Evolutionary conservation across 2,329 filamentous ascomycete genomes (phyloP), one percentile per base, ranked within the genome.

Genomic region (Epichloe festucae): DNA sequence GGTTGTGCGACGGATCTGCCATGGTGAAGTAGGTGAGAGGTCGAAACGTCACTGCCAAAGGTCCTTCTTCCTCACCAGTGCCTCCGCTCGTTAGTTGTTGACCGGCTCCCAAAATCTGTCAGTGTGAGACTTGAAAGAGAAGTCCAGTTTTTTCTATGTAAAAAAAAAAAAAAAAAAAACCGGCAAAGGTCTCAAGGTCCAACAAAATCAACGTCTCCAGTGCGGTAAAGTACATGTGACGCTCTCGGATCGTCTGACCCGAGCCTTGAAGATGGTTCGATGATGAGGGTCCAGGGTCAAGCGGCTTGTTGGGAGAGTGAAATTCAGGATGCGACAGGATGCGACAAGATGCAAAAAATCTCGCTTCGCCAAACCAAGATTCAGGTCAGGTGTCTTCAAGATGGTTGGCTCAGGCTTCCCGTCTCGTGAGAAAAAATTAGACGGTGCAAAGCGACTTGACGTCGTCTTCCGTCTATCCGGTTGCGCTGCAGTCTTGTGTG

Each of bases 1-100:
- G 67, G 63, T 73, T 78, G 68, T 82, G 78, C 60, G 75, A 63
- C 53, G 62, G 58, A 48, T 77, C 72, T 60, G 77, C 71, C 78
- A 82, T 82, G 62, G 63, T 59, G 62, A 53, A 35, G 27, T 45
- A 17, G 36, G 46, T 42, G 38, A 47, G 31, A 49, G 49, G 11
- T 47, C 27, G 1, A 38, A 34, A 41, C 17, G 46, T 21, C 23
- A 41, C 46, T 49, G 43, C 43, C 45, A 34, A 48, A 31, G 31
- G 35, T 42, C 42, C 46, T 19, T 8, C 4, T 45, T 46, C 19
- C 19, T 40, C 17, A 46, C 34, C 31, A 38, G 17, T 35, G 34
- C 23, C 23, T 38, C 35, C 10, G 35, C 41, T 50, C 21, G 19
- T 21, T 27, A 39, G 31, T 21, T 38, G 34, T 23, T 27, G 5